These are phyloP conservation scores for Boletus fagicola DNA, from an alignment of 768 basidiomycete species.

Conservation along the genomic window DNA sequence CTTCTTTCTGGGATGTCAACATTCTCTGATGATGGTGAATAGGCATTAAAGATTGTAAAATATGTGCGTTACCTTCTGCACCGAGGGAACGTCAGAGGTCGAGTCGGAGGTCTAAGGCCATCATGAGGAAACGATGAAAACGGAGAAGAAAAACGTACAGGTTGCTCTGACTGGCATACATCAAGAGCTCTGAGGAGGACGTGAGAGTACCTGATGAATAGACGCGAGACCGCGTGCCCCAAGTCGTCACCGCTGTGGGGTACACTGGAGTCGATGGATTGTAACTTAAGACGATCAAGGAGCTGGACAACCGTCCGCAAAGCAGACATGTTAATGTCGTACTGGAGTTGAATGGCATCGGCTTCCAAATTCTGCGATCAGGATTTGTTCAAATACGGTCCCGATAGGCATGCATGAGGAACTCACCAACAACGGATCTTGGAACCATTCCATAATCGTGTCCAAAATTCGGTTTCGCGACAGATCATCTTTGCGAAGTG, in stretches of 20 bases:
- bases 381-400: not conserved
- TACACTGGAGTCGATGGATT: slow-evolving; percentile 49
- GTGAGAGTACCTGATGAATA: slow-evolving; percentile 77
- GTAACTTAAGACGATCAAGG: slow-evolving; percentile 70
- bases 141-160: slow-evolving; percentile 34
- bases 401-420: not conserved
- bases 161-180: slow-evolving; percentile 44
- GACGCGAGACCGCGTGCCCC: slow-evolving; percentile 66
- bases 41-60: not conserved
- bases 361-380: slow-evolving; percentile 36
- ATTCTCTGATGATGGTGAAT: slow-evolving; percentile 37
- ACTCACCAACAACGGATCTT: slow-evolving; percentile 51
- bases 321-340: slow-evolving; percentile 72
- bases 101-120: slow-evolving; percentile 45
- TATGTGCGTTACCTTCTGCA: slow-evolving; percentile 41
- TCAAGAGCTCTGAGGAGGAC: slow-evolving; percentile 63
- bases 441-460: slow-evolving; percentile 77
- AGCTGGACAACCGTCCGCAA: slow-evolving; percentile 74
- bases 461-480: slow-evolving; percentile 73
- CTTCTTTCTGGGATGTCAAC: slow-evolving; percentile 48
- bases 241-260: slow-evolving; percentile 59
- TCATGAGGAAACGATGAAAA: slow-evolving; percentile 2
- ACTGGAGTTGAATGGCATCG: slow-evolving; percentile 40
- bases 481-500: slow-evolving; percentile 63
- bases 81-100: slow-evolving; percentile 47